A percentile compares a stretch with the other conserved stretches of the same genome.
These are phyloP conservation scores for Trichosporon asahii DNA, from an alignment of 1,284 basidiomycete species.

Conservation along the genomic window DNA sequence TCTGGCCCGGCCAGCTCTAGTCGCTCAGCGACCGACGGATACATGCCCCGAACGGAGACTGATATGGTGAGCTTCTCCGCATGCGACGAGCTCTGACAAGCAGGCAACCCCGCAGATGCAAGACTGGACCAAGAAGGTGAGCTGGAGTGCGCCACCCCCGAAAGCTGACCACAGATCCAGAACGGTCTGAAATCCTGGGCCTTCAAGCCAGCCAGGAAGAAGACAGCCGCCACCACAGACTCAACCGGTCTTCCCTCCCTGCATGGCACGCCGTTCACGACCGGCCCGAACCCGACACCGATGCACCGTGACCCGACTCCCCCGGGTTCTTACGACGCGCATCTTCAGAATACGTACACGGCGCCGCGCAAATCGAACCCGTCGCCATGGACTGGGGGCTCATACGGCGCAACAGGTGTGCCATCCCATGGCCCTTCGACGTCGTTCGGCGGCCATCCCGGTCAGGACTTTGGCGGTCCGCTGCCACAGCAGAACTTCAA, in stretches of 20 bases:
- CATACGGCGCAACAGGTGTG: background rate
- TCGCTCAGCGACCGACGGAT: background rate
- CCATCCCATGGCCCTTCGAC: background rate
- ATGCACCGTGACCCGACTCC: background rate
- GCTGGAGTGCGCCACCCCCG: too few species aligned
- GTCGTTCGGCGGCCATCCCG: background rate
- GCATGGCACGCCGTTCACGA: constrained; percentile 1
- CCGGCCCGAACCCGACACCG: background rate
- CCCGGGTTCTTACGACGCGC: background rate
- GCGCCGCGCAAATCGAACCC: background rate
- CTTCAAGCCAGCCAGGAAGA: background rate
- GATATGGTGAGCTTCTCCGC: background rate
- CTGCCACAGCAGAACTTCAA: background rate
- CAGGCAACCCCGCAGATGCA: background rate
- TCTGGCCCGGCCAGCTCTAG: background rate
- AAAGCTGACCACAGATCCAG: background rate
- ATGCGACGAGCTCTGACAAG: background rate
- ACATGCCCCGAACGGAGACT: background rate
- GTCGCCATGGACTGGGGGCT: background rate
- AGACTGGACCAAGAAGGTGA: background rate
- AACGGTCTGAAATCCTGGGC: background rate
- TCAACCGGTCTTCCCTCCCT: background rate
- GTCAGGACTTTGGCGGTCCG: background rate
- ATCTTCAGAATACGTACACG: background rate
- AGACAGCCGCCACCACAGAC: background rate